A percentile compares a stretch with the other conserved stretches of the same genome.
These are phyloP conservation scores for Aphanomyces euteiches DNA, from an alignment of 352 stramenopile species.

Conservation along the genomic window DNA sequence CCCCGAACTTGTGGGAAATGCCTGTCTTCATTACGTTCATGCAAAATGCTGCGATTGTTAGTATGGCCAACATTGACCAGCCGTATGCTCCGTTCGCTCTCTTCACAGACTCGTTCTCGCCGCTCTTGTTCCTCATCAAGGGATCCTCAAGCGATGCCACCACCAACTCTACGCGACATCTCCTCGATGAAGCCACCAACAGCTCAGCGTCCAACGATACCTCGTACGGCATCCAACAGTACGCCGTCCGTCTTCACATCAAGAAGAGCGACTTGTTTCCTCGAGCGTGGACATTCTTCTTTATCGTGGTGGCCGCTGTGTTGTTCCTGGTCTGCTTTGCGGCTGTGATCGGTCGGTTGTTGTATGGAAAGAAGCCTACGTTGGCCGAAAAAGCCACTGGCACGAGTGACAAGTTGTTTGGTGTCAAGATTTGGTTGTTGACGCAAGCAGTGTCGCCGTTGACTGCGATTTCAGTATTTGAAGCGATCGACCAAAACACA, in stretches of 20 bases:
- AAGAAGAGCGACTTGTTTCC: neutral
- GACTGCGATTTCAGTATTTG: neutral
- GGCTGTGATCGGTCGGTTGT: neutral
- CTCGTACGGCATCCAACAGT: neutral
- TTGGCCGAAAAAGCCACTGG: neutral
- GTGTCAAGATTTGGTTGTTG: neutral
- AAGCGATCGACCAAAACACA: neutral
- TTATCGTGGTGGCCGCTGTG: neutral
- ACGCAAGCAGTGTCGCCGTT: neutral
- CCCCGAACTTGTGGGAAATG: neutral
- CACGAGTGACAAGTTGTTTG: neutral
- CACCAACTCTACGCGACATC: neutral
- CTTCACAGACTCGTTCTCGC: neutral
- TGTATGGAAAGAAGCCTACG: neutral
- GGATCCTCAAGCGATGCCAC: neutral
- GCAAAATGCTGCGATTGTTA: neutral
- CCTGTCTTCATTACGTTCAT: neutral
- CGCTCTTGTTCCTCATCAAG: slow-evolving; percentile 1
- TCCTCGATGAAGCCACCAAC: neutral
- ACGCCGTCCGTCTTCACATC: neutral
- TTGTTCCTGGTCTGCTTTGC: neutral
- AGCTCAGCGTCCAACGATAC: neutral
- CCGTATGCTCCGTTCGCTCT: neutral
- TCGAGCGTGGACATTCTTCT: neutral
- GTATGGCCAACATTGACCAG: neutral